Evolutionary conservation across 2,329 filamentous ascomycete genomes (phyloP).

Genomic region (Scytalidium sp.): DNA sequence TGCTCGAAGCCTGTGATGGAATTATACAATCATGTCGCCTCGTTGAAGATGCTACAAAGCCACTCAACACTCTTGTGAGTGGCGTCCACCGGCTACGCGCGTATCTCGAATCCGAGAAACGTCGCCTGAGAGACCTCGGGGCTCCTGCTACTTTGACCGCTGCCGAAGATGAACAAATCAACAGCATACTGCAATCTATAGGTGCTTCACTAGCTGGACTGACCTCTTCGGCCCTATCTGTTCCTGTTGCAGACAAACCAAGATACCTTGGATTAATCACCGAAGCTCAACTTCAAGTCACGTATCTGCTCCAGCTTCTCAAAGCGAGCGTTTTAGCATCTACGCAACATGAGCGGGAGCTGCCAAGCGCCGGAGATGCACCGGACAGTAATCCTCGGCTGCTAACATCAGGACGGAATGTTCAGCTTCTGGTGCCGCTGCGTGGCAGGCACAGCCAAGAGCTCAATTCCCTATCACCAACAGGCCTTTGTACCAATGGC

Average conservation of each 20-base stretch:
- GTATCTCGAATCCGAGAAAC: neutral
- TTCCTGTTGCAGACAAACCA: neutral
- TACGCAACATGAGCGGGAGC: constrained; percentile 7
- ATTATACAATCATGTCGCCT: neutral
- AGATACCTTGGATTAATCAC: neutral
- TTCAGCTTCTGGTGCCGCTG: constrained; percentile 2
- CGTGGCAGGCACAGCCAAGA: neutral
- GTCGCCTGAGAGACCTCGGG: too few species aligned
- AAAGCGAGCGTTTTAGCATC: constrained; percentile 1
- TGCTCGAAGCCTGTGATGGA: neutral
- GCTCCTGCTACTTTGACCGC: too few species aligned
- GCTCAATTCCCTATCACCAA: neutral
- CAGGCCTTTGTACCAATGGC: too few species aligned
- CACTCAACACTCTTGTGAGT: neutral
- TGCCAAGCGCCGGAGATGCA: constrained; percentile 2
- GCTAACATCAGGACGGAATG: constrained; percentile 7
- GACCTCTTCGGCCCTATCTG: neutral
- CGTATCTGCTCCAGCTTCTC: neutral
- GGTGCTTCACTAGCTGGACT: neutral
- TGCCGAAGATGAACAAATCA: neutral
- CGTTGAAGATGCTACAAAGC: neutral
- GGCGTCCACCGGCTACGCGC: neutral
- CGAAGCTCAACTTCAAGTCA: neutral
- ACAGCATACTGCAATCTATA: neutral
- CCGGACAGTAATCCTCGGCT: neutral